A percentile compares a stretch with the other conserved stretches of the same genome.
phyloP scores from a whole-genome alignment of 768 basidiomycete species.

The Pholiota microspora region DNA sequence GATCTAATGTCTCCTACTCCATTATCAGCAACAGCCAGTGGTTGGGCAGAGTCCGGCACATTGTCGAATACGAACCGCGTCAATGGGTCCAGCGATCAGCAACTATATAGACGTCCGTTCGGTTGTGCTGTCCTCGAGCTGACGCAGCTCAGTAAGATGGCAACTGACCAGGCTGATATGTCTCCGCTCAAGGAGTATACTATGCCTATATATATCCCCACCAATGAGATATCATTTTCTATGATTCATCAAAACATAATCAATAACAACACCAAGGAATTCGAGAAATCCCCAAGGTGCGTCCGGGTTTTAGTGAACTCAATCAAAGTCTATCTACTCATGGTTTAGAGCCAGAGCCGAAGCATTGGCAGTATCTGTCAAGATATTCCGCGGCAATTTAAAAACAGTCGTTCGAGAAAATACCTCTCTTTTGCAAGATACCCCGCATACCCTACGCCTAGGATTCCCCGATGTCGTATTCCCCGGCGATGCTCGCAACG shows the following conservation, averaged over 20 bases:
- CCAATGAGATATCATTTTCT: slow-evolving; percentile 82
- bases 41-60: slow-evolving; percentile 2
- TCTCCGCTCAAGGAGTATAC: slow-evolving; percentile 70
- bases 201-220: slow-evolving; percentile 86
- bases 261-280: slow-evolving; percentile 71
- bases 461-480: slow-evolving; percentile 97
- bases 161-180: slow-evolving; percentile 60
- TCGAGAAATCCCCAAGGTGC: slow-evolving; percentile 78
- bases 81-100: slow-evolving; percentile 31
- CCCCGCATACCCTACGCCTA: slow-evolving; percentile 79
- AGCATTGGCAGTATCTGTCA: slow-evolving; percentile 78
- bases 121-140: slow-evolving; percentile 95
- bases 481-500: slow-evolving; percentile 89
- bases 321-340: slow-evolving; percentile 5
- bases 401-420: slow-evolving; percentile 78
- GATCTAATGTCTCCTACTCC: slow-evolving; percentile 25
- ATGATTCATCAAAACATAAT: slow-evolving; percentile 97
- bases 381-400: slow-evolving; percentile 83
- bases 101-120: slow-evolving; percentile 80
- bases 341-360: slow-evolving; percentile 61
- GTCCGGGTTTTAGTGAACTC: slow-evolving; percentile 25
- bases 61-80: slow-evolving; percentile 20
- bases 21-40: slow-evolving; percentile 17
- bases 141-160: slow-evolving; percentile 68
- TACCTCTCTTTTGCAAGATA: slow-evolving; percentile 76